Base-by-base conservation (phyloP, 225 moss, liverwort and hornwort genomes). In the Marchantia polymorpha region DNA sequence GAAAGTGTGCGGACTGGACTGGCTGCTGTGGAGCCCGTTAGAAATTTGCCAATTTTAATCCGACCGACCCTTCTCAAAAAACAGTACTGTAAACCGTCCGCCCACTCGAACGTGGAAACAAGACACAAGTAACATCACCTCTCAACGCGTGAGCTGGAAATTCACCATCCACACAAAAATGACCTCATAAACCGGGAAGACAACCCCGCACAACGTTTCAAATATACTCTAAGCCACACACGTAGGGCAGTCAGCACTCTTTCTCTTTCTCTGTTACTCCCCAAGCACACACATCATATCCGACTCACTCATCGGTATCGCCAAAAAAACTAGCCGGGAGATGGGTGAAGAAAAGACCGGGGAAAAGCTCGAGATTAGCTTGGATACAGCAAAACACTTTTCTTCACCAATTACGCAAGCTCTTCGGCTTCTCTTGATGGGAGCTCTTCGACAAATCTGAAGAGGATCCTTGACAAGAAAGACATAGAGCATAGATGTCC, bases 381-480 rank as follows among this genome's bases (percentile, higher is more conserved):
- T 20, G 59, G 6, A 19, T 39, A 39, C 59, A 59, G 59, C 59
- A 59, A 59, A 59, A 7, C n/a, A 7, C 17, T 15, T 59, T 16
- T 20, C 17, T 59, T 19, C 30, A 31, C 30, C 67, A 67, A 13
- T 39, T 39, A 39, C 39, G 39, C 39, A 49, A 49, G 49, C 71
- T 72, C 71, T 72, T 72, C 47, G 22, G 51, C 51, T 72, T 48
- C 48, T 19, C 20, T 49, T 20, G 20, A 16, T 14, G 14, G 19
- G 49, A 19, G 71, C 71, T 72, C 49, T 50, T 72, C 31, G 71
- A 49, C 3, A 20, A n/a, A 72, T 72, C 71, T 72, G 71, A 49
- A 27, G 25, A 66, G 9, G 26, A 66, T 11, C 65, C 19, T 66
- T 20, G 59, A 25, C 65, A 66, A 9, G 49, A 14, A 17, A 65